Conservation (phyloP, 345 rosid species). For the Salix koriyanagi region DNA sequence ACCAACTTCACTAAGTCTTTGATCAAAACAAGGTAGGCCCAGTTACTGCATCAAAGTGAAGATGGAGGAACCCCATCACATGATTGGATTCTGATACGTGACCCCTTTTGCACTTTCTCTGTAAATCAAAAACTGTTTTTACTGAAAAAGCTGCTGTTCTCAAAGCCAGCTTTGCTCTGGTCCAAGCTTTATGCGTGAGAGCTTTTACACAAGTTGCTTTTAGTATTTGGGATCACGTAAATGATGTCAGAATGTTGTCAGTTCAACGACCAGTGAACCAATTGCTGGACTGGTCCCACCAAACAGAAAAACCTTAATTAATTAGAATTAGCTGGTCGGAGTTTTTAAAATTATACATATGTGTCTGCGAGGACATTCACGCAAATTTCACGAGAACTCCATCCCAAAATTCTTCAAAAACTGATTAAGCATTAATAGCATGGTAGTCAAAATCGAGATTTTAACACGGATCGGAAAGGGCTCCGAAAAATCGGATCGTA, state of each 20-base stretch:
- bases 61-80: background rate
- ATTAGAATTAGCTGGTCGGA: background rate
- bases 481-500: no score
- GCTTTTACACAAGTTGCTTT: background rate
- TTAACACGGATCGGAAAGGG: no score
- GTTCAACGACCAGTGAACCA: background rate
- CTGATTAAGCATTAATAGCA: background rate
- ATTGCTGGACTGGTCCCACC: no score
- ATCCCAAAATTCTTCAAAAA: background rate
- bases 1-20: slow-evolving; percentile 5
- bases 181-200: background rate
- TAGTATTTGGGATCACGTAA: background rate
- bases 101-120: background rate
- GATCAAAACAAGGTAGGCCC: slow-evolving; percentile 24
- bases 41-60: slow-evolving; percentile 2
- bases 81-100: slow-evolving; percentile 27
- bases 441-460: no score
- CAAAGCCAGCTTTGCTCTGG: background rate
- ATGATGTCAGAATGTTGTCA: background rate
- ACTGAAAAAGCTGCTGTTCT: background rate
- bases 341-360: background rate
- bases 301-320: no score
- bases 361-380: no score
- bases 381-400: no score
- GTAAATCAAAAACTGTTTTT: slow-evolving; percentile 1